Conservation (phyloP, 1,284 basidiomycete species). For the Marasmius tenuissimus region DNA sequence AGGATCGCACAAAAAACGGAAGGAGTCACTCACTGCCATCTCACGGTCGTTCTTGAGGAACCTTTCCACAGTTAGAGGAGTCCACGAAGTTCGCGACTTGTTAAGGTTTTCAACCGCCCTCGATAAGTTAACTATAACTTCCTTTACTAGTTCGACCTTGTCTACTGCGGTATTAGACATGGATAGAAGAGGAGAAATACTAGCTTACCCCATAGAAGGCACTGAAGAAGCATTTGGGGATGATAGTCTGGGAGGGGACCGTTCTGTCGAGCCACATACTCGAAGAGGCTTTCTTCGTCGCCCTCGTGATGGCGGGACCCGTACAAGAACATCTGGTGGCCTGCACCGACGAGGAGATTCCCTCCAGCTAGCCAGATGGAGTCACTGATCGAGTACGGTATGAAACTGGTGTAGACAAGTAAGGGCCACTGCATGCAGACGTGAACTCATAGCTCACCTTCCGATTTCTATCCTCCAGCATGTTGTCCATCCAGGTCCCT, state of each 20-base stretch:
- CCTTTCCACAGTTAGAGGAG: constrained; percentile 51
- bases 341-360: constrained; percentile 72
- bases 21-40: constrained; percentile 18
- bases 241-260: constrained; percentile 88
- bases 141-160: constrained; percentile 82
- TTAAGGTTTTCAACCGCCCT: constrained; percentile 30
- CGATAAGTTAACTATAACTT: constrained; percentile 71
- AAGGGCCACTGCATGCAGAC: constrained; percentile 3
- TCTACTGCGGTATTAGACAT: constrained; percentile 40
- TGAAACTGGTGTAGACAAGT: constrained; percentile 46
- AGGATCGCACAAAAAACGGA: not conserved
- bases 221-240: constrained; percentile 90
- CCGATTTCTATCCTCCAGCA: constrained; percentile 73
- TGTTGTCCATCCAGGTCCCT: constrained; percentile 77
- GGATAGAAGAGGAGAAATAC: constrained; percentile 19
- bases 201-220: constrained; percentile 78
- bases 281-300: constrained; percentile 62
- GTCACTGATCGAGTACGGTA: constrained; percentile 77
- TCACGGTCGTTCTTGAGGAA: constrained; percentile 39
- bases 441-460: constrained; percentile 42
- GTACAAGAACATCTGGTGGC: constrained; percentile 78
- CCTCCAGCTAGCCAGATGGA: constrained; percentile 88
- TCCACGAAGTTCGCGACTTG: constrained; percentile 31
- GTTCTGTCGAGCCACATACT: constrained; percentile 79
- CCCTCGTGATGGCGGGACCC: constrained; percentile 38